Evolutionary conservation across 1,139 yeast species (phyloP), one percentile per base, ranked within the genome.

Genomic region (Lodderomyces parapsilosis): DNA sequence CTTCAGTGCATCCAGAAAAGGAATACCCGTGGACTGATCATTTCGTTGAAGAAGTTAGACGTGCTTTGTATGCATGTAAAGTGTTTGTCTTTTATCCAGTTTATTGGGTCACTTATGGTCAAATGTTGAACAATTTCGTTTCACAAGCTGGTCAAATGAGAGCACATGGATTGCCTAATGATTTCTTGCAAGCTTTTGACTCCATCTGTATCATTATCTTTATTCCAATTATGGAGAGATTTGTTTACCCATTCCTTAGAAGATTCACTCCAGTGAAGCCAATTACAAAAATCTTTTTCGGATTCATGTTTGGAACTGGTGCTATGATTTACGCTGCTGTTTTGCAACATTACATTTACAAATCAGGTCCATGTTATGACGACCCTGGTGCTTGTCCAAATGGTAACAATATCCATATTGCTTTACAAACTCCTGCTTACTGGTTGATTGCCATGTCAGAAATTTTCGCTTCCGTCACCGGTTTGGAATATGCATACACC

Each of bases 321-420:
- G 77, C 96, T 33, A 85, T 86, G 83, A 77, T 81, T 28, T 81
- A 85, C 58, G 94, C 96, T 43, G 93, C 95, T 13, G 82, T 86
- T 36, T 74, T 87, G 51, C 96, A 90, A 67, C 80, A 81, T 58
- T 71, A 70, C 58, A 82, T 90, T 50, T 89, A 89, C 68, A 60
- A 66, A 39, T 71, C 86, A 6, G 89, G 89, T 18, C 93, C 94
- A 46, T 88, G 96, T 75, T 88, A 81, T 54, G 78, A 81, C 48
- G 52, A 57, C 43, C 91, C 94, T 36, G 60, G 58, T 53, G 51
- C 50, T 25, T 66, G 74, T 60, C 81, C 83, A 44, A 79, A 80
- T 59, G 48, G 48, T 30, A 44, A 44, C 31, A 63, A 67, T 37
- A 64, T 81, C 43, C 84, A 81, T 57, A 80, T 82, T 49, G 85